phyloP scores from a whole-genome alignment of 192 early-diverging fungal species.

The Haplosporangium gracile region DNA sequence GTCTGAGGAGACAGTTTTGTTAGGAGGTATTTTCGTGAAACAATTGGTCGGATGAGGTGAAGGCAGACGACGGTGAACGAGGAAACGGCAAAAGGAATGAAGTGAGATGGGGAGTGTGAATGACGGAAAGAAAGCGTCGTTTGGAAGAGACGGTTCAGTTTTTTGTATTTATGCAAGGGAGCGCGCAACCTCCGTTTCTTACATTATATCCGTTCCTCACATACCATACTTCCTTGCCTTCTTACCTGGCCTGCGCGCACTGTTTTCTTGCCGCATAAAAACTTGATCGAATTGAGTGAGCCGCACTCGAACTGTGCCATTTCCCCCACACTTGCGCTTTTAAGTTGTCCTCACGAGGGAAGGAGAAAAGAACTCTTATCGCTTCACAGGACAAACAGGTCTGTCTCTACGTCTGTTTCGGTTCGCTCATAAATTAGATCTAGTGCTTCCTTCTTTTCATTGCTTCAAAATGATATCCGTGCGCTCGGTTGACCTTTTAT shows the following conservation, averaged over 20 bases:
- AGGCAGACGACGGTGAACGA: not conserved
- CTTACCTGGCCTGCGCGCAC: too few relatives aligned
- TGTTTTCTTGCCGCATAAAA: too few relatives aligned
- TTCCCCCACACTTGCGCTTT: too few relatives aligned
- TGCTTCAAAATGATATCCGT: not conserved
- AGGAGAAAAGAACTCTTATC: not conserved
- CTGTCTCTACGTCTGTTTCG: not conserved
- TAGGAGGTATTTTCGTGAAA: not conserved
- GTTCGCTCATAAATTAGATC: not conserved
- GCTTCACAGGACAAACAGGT: constrained; percentile 5
- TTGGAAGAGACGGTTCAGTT: not conserved
- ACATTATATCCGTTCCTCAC: too few relatives aligned
- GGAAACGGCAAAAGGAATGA: not conserved
- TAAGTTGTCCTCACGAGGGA: too few relatives aligned
- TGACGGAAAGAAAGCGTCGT: not conserved
- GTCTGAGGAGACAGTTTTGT: not conserved
- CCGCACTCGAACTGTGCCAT: too few relatives aligned
- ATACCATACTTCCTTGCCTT: too few relatives aligned
- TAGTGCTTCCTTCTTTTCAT: too few relatives aligned
- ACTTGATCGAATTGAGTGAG: too few relatives aligned
- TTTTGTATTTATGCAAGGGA: not conserved
- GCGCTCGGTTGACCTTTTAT: not conserved
- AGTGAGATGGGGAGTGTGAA: not conserved
- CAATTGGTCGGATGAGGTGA: too few relatives aligned
- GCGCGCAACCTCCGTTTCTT: too few relatives aligned